phyloP scores from a whole-genome alignment of 2,329 filamentous ascomycete species.

The Karstenula rhodostoma region DNA sequence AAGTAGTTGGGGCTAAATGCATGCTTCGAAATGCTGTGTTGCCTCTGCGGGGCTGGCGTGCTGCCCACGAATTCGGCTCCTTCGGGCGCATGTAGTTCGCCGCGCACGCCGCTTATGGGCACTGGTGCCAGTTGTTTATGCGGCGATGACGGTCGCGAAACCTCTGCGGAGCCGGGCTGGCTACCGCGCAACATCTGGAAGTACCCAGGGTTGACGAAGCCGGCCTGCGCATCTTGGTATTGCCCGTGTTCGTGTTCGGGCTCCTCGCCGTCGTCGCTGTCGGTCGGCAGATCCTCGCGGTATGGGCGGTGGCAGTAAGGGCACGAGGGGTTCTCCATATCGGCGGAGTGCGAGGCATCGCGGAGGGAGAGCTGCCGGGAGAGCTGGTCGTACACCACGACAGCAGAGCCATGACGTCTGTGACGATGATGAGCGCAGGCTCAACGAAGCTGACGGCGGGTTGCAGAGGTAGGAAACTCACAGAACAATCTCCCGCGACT shows the following conservation, averaged over 20 bases:
- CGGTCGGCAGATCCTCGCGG: slow-evolving; percentile 53
- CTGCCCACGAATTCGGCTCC: slow-evolving; percentile 59
- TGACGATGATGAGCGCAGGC: slow-evolving; percentile 23
- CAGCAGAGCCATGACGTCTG: slow-evolving; percentile 90
- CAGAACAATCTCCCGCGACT: slow-evolving; percentile 82
- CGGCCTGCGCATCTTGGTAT: slow-evolving; percentile 56
- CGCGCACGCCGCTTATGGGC: slow-evolving; percentile 35
- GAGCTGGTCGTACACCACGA: slow-evolving; percentile 87
- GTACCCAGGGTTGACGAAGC: slow-evolving; percentile 90
- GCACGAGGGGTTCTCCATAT: slow-evolving; percentile 73
- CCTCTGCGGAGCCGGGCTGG: slow-evolving; percentile 59
- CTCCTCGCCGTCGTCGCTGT: slow-evolving; percentile 41
- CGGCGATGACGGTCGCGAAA: slow-evolving; percentile 58
- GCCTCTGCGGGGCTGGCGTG: slow-evolving; percentile 49
- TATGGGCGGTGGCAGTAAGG: slow-evolving; percentile 88
- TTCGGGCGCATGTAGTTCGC: slow-evolving; percentile 53
- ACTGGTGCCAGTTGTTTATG: slow-evolving; percentile 54
- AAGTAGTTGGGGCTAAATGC: slow-evolving; percentile 96
- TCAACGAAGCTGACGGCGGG: background rate
- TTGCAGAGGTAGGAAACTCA: slow-evolving; percentile 56
- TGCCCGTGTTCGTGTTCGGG: slow-evolving; percentile 45
- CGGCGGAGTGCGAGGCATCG: slow-evolving; percentile 61
- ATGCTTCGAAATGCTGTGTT: slow-evolving; percentile 79
- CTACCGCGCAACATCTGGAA: slow-evolving; percentile 87
- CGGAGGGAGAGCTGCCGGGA: slow-evolving; percentile 87